Evolutionary conservation across 176 grass and related monocot species (phyloP).

Genomic region (Themeda triandra): DNA sequence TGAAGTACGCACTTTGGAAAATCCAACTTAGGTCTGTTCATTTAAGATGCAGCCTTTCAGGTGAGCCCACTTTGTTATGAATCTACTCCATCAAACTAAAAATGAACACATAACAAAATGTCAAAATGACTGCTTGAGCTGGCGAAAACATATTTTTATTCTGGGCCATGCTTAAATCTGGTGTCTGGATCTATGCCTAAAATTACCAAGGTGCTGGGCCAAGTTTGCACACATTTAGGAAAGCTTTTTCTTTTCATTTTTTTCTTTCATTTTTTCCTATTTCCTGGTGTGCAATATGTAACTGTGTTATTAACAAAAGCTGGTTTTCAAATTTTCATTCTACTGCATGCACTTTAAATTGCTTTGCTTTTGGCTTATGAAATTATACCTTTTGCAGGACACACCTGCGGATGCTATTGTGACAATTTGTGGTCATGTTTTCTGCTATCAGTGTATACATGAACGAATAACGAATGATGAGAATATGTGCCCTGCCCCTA

Average conservation of each 20-base stretch:
- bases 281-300: background rate
- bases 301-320: background rate
- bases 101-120: background rate
- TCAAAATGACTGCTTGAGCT: background rate
- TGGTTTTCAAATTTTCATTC: slow-evolving; percentile 15
- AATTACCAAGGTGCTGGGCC: background rate
- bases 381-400: slow-evolving; percentile 58
- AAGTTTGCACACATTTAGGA: background rate
- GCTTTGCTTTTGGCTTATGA: background rate
- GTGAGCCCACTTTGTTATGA: background rate
- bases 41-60: background rate
- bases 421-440: slow-evolving; percentile 91
- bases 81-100: slow-evolving; percentile 9
- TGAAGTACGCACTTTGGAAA: background rate
- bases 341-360: background rate
- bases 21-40: slow-evolving; percentile 6
- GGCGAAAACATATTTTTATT: background rate
- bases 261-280: background rate
- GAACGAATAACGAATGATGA: slow-evolving; percentile 85
- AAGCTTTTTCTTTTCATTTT: background rate
- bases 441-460: slow-evolving; percentile 94
- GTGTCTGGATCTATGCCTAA: slow-evolving; percentile 9
- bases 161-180: background rate
- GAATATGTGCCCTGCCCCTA: slow-evolving; percentile 57
- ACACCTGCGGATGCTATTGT: slow-evolving; percentile 89